phyloP scores from a whole-genome alignment of 2,329 filamentous ascomycete species.

The Fusarium oligoseptatum region DNA sequence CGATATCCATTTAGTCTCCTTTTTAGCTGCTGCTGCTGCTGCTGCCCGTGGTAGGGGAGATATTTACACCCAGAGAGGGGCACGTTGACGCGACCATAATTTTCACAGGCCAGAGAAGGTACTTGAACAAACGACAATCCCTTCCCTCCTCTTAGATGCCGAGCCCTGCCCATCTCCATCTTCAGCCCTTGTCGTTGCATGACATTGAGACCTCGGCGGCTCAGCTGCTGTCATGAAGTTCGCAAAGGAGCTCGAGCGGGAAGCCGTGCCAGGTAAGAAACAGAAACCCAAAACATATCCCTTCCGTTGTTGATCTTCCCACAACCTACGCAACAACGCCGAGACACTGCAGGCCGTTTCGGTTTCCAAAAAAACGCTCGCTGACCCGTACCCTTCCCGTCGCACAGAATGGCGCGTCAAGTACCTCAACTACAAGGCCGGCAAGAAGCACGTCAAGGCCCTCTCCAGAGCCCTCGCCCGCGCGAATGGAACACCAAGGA shows the following conservation, averaged over 20 bases:
- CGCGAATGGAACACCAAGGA: conserved; percentile 66
- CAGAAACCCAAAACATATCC: conserved; percentile 7
- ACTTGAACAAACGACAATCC: conserved; percentile 3
- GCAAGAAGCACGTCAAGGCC: conserved; percentile 93
- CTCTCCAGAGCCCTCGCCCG: conserved; percentile 79
- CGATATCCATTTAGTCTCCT: conserved; percentile 1
- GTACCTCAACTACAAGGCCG: conserved; percentile 95
- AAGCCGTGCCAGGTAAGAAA: conserved; percentile 81
- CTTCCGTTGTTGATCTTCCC: conserved; percentile 4
- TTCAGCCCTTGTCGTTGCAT: conserved; percentile 25
- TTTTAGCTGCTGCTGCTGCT: neutral
- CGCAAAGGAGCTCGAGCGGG: conserved; percentile 84
- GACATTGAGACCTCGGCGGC: conserved; percentile 12
- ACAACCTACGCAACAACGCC: neutral
- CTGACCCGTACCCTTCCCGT: conserved; percentile 17
- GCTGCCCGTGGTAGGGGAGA: neutral
- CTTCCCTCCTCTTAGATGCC: conserved; percentile 33
- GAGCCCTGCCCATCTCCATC: conserved; percentile 20
- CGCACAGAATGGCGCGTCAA: conserved; percentile 86
- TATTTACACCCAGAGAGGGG: conserved; percentile 29
- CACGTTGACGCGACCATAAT: conserved; percentile 30
- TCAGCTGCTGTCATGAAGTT: conserved; percentile 68
- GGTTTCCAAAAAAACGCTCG: neutral
- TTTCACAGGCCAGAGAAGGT: conserved; percentile 4
- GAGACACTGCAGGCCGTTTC: neutral